Evolutionary conservation across 129 eudicot species (phyloP), one percentile per base, ranked within the genome.

Genomic region (Helianthus tuberosus): DNA sequence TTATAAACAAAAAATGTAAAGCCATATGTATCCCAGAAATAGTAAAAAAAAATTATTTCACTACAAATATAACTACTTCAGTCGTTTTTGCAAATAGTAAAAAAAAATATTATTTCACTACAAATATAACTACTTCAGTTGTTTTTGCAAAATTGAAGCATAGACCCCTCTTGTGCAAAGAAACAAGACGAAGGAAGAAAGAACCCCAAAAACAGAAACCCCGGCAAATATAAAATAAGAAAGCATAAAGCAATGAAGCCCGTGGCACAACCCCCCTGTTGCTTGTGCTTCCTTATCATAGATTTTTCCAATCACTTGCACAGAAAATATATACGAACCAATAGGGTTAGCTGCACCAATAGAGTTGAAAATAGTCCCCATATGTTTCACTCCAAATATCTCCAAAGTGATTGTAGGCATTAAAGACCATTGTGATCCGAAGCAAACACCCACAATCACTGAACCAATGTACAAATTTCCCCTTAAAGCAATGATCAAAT

Each of bases 361-460:
- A 29, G 96, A 84, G 83, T 94, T 94, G 49, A 91, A 91, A 17
- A 91, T 94, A 44, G 97, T 91, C 68, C 97, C 99, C 96, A 94
- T 79, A 76, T 94, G 93, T 25, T 43, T 54, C 71, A 91, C 91
- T 6, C 99, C 99, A 64, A 91, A 94, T 29, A 94, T 89, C 69
- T 94, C 99, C 1, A 87, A 84, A 15, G 94, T 82, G 15, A 94
- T 86, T 2, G 97, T 91, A 15, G 99, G 99, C 99, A 91, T 94
- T 54, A 94, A 62, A 14, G 97, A 91, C 98, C 98, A 94, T 10
- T 86, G 96, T 25, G 96, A 81, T 27, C 98, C 98, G 36, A 90
- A 86, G 46, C 98, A 90, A 39, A 94, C 67, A 8, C 99, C 97
- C 5, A 94, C 96, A 11, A 94, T 76, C 5, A 94, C 75, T 3